Conservation (phyloP, 495 filamentous ascomycete genomes). For the Penicillium canescens region DNA sequence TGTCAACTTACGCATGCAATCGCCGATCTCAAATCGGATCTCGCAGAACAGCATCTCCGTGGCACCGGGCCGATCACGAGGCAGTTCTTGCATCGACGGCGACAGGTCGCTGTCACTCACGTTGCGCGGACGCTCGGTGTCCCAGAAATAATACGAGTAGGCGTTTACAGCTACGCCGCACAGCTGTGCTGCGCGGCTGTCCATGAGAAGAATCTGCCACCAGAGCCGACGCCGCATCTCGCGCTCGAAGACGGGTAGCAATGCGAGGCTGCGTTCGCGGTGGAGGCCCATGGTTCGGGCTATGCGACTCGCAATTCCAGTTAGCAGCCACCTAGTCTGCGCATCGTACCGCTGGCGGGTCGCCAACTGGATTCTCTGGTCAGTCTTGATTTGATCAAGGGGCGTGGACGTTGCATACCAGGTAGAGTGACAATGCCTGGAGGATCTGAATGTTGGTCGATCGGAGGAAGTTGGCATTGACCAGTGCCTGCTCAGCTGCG, state of each 20-base stretch:
- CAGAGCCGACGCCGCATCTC: constrained; percentile 62
- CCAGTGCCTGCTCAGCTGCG: constrained; percentile 46
- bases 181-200: constrained; percentile 40
- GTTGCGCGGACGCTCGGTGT: constrained; percentile 54
- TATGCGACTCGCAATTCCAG: constrained; percentile 50
- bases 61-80: constrained; percentile 29
- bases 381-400: background rate
- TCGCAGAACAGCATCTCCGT: constrained; percentile 56
- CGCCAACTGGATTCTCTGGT: background rate
- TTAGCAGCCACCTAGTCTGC: background rate
- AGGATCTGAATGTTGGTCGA: constrained; percentile 54
- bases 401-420: constrained; percentile 39
- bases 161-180: constrained; percentile 39
- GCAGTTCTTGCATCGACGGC: constrained; percentile 48
- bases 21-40: constrained; percentile 47
- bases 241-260: constrained; percentile 43
- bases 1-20: constrained; percentile 47
- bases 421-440: constrained; percentile 60
- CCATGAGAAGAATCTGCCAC: constrained; percentile 57
- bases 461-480: constrained; percentile 45
- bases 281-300: constrained; percentile 57
- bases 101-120: constrained; percentile 57
- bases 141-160: constrained; percentile 52
- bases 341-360: background rate
- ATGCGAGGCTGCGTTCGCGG: constrained; percentile 36